Base-by-base conservation (phyloP, 192 early-diverging fungal species). In the Fimicolochytrium jonesii region DNA sequence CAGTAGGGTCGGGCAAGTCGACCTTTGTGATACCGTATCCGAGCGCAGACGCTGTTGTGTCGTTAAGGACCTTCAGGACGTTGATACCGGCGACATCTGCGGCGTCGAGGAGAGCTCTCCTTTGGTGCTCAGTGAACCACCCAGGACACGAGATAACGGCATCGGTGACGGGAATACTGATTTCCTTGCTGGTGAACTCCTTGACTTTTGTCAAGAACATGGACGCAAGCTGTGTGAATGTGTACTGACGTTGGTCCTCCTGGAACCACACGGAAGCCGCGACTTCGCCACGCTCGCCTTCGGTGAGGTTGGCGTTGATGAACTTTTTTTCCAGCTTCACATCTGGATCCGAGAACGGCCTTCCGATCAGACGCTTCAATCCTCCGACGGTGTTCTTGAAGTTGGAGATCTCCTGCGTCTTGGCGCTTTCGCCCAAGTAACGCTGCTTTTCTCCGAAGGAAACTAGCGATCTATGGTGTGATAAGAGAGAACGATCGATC, bases 1-100 rank as follows among this genome's bases (percentile, higher is more conserved):
- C 70, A 22, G 60, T 50, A 30, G 69, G 67, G 80, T 98, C 93
- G 59, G 95, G 95, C 57, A 98, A 84, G 73, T 98, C 95, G 33
- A 81, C 82, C 82, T 94, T 95, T 70, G 95, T 98, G 76, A 98
- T 96, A 74, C 95, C 95, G 70, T 98, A 98, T 47, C 90, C 95
- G 59, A 98, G 87, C 29, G 95, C 94, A 46, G 87, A 78, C 18
- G 94, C 94, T 29, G 94, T 93, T 61, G 79, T 86, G 67, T 98
- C 95, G 80, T 97, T 94, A 63, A 98, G 77, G 54, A 98, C 73
- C 48, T 92, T 84, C 58, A 98, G 81, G 56, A 85, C 86, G 83
- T 94, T 96, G 57, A 98, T 74, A 5, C 91, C 90, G 20, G 88
- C 86, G 52, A 98, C 87, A 68, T 89, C 80, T 44, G 90, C 81